Conservation (phyloP, 2,329 filamentous ascomycete genomes). For the Orbilia ellipsospora region DNA sequence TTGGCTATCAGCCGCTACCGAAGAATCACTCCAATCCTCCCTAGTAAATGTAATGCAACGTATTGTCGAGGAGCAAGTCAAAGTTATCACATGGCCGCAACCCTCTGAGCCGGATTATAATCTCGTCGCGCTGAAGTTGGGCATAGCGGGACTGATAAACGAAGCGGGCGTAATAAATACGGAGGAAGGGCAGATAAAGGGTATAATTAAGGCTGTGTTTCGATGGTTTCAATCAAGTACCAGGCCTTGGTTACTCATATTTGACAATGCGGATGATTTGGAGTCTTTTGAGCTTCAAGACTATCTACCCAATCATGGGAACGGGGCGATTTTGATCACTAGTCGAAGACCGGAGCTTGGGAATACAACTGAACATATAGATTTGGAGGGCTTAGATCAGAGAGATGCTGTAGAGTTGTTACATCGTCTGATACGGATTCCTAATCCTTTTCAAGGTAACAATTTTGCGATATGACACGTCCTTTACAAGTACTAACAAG, state of each 20-base stretch:
- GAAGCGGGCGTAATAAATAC: neutral
- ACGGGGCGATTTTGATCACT: constrained; percentile 15
- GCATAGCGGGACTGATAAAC: constrained; percentile 18
- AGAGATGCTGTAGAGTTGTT: neutral
- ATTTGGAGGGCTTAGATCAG: constrained; percentile 9
- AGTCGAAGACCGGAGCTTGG: constrained; percentile 23
- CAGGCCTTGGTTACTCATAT: constrained; percentile 23
- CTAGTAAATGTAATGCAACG: constrained; percentile 10
- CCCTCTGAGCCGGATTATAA: constrained; percentile 14
- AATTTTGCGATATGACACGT: neutral
- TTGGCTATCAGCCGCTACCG: constrained; percentile 56
- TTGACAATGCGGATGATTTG: constrained; percentile 36
- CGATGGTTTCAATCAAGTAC: constrained; percentile 11
- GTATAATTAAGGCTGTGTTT: neutral
- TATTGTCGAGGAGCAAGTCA: constrained; percentile 18
- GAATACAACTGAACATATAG: constrained; percentile 5
- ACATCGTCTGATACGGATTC: neutral
- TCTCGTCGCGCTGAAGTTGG: constrained; percentile 21
- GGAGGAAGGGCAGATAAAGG: neutral
- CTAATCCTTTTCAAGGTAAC: constrained; percentile 3
- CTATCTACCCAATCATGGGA: constrained; percentile 20
- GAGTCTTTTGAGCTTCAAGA: constrained; percentile 17
- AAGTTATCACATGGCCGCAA: neutral
- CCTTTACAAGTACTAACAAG: neutral
- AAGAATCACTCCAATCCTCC: neutral